Conservation (phyloP, 176 grass and related monocot genomes). For the Tuctoria greenei region DNA sequence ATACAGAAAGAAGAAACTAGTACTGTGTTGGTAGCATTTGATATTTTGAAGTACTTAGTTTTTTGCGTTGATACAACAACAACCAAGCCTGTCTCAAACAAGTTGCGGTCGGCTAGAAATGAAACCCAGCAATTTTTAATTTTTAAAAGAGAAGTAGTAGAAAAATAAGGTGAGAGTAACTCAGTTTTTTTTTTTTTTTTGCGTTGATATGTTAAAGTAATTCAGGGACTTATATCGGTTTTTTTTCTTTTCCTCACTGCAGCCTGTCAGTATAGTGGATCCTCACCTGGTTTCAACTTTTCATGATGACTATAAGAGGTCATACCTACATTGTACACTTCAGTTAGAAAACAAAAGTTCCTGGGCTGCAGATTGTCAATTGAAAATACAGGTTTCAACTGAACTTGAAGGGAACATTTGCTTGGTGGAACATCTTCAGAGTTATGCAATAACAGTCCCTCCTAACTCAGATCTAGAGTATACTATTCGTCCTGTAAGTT, state of each 20-base stretch:
- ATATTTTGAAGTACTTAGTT: background rate
- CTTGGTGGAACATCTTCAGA: conserved; percentile 85
- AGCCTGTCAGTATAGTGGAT: conserved; percentile 86
- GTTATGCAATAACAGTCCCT: conserved; percentile 56
- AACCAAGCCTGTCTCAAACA: too few relatives aligned
- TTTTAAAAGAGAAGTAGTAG: too few relatives aligned
- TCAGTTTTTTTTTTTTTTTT: too few relatives aligned
- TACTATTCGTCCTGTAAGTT: conserved; percentile 83
- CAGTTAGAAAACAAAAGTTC: conserved; percentile 91
- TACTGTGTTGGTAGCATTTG: background rate
- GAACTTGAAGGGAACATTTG: conserved; percentile 77
- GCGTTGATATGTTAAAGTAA: background rate
- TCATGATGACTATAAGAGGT: conserved; percentile 82
- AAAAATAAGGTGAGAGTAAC: too few relatives aligned
- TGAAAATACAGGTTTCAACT: conserved; percentile 72
- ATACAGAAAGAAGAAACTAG: conserved; percentile 19
- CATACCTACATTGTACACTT: conserved; percentile 87
- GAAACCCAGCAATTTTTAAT: too few relatives aligned
- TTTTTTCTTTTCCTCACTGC: conserved; percentile 28
- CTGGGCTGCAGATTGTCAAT: conserved; percentile 63
- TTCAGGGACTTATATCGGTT: conserved; percentile 1
- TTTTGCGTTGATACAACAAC: background rate
- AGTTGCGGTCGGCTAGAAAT: too few relatives aligned
- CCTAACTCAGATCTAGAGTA: conserved; percentile 59
- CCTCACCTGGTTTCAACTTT: conserved; percentile 89